Evolutionary conservation across 257 asterid genomes (phyloP).

Genomic region (Scutellaria barbata): DNA sequence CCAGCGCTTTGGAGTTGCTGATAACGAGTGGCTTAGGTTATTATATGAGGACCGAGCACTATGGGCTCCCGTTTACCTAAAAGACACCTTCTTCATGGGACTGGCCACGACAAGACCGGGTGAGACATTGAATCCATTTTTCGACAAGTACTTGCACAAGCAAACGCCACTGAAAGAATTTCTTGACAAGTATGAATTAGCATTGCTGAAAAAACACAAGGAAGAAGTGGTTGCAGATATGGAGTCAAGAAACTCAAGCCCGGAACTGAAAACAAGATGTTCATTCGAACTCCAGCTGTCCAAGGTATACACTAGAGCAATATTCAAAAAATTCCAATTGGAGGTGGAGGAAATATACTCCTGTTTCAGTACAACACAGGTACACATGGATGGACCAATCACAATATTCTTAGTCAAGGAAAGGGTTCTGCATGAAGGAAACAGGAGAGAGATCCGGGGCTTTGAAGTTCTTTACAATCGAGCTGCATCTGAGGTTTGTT

Average conservation of each 20-base stretch:
- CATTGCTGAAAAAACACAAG: constrained; percentile 67
- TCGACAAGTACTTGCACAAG: constrained; percentile 73
- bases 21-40: constrained; percentile 75
- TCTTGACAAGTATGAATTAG: constrained; percentile 85
- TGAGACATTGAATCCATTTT: constrained; percentile 59
- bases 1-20: constrained; percentile 62
- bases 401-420: constrained; percentile 73
- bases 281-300: constrained; percentile 75
- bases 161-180: constrained; percentile 83
- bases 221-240: constrained; percentile 71
- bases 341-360: constrained; percentile 92
- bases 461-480: constrained; percentile 71
- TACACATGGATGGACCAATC: constrained; percentile 64
- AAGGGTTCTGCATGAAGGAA: constrained; percentile 62
- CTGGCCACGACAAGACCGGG: constrained; percentile 62
- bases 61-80: constrained; percentile 83
- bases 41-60: constrained; percentile 66
- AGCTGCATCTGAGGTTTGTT: constrained; percentile 65
- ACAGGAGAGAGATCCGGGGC: constrained; percentile 64
- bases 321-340: constrained; percentile 66
- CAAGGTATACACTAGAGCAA: constrained; percentile 58
- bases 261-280: constrained; percentile 70
- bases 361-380: constrained; percentile 74
- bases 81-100: constrained; percentile 70
- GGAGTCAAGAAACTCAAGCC: constrained; percentile 62